Evolutionary conservation across 129 eudicot species (phyloP).

Genomic region (Sambucus nigra): DNA sequence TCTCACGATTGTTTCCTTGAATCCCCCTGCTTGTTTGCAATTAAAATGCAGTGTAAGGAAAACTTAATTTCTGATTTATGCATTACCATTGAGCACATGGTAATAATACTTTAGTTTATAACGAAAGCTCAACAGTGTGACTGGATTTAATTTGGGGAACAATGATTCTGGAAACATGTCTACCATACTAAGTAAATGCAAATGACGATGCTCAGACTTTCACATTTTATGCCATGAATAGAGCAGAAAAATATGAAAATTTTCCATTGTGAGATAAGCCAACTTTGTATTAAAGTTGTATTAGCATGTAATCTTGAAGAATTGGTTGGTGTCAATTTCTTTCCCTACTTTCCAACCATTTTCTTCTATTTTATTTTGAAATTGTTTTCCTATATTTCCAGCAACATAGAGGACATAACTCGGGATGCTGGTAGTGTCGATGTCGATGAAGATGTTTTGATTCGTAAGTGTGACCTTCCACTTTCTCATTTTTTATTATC

Average conservation of each 20-base stretch:
- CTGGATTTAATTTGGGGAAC: background rate
- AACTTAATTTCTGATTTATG: slow-evolving; percentile 9
- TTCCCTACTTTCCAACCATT: background rate
- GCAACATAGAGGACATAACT: slow-evolving; percentile 88
- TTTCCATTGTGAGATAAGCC: background rate
- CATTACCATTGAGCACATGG: background rate
- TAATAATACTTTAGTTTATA: background rate
- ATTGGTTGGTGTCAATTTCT: background rate
- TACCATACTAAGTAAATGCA: background rate
- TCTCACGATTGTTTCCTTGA: background rate
- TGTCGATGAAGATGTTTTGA: slow-evolving; percentile 59
- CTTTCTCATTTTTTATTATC: background rate
- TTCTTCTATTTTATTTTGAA: slow-evolving; percentile 5
- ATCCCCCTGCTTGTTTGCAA: background rate
- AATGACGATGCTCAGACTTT: background rate
- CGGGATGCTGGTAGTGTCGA: slow-evolving; percentile 87
- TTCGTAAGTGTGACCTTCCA: slow-evolving; percentile 40
- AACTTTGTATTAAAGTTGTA: background rate
- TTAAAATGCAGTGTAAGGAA: slow-evolving; percentile 4
- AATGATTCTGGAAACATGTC: background rate
- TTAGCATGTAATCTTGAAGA: background rate
- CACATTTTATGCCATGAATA: background rate
- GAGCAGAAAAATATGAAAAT: background rate
- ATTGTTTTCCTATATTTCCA: slow-evolving; percentile 22
- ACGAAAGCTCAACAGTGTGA: background rate